Conservation (phyloP, 116 monocot species). For the Thalassia testudinum region DNA sequence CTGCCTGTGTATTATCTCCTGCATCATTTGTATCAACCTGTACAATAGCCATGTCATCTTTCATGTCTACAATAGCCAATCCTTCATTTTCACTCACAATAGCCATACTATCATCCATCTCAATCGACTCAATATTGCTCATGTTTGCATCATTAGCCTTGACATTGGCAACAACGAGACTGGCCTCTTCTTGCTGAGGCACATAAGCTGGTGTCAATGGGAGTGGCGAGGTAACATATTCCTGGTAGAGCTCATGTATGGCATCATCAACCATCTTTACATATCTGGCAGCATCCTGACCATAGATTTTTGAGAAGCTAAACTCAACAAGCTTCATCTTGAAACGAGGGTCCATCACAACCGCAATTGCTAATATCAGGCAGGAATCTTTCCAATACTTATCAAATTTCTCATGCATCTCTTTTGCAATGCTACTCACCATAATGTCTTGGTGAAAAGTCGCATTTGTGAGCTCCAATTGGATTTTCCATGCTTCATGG, state of each 20-base stretch:
- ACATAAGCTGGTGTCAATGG: conserved; percentile 23
- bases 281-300: conserved; percentile 23
- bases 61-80: background rate
- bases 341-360: conserved; percentile 65
- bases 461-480: conserved; percentile 45
- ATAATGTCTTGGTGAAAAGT: conserved; percentile 21
- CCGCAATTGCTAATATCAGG: conserved; percentile 67
- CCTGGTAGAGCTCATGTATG: conserved; percentile 34
- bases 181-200: conserved; percentile 7
- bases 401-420: conserved; percentile 83
- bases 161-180: background rate
- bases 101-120: background rate
- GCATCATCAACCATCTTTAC: conserved; percentile 45
- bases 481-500: conserved; percentile 88
- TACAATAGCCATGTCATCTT: background rate
- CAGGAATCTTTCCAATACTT: conserved; percentile 90
- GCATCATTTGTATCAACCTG: background rate
- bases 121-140: background rate
- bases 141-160: background rate
- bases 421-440: conserved; percentile 33
- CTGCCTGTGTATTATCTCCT: background rate
- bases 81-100: conserved; percentile 3
- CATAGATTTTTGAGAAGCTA: conserved; percentile 47
- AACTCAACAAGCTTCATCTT: conserved; percentile 76
- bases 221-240: conserved; percentile 27